phyloP scores from a whole-genome alignment of 2,329 filamentous ascomycete genomes.

The Pseudopyricularia javanii region DNA sequence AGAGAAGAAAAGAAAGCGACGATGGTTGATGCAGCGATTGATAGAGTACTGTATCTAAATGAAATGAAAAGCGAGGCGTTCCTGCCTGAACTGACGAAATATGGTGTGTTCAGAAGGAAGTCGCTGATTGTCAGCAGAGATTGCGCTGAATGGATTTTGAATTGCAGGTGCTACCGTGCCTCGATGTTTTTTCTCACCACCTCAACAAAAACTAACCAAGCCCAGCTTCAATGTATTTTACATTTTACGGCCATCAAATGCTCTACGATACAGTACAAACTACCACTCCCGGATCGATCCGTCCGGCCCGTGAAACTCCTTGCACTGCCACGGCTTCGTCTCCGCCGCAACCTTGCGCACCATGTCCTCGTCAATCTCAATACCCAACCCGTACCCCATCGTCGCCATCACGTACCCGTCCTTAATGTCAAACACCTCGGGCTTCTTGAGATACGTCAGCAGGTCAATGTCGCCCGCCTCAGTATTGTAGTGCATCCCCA shows the following conservation, averaged over 20 bases:
- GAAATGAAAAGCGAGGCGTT: too few relatives aligned
- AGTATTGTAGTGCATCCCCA: conserved; percentile 60
- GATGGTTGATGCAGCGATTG: neutral
- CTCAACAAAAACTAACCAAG: too few relatives aligned
- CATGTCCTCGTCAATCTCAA: conserved; percentile 51
- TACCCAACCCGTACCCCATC: conserved; percentile 42
- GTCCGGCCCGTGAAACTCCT: conserved; percentile 46
- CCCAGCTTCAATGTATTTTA: too few relatives aligned
- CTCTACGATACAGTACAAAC: too few relatives aligned
- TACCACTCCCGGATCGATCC: conserved; percentile 49
- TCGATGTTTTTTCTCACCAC: too few relatives aligned
- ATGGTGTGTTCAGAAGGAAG: too few relatives aligned
- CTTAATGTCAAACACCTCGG: conserved; percentile 44
- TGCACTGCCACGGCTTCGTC: conserved; percentile 39
- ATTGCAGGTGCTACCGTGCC: too few relatives aligned
- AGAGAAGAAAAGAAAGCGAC: neutral
- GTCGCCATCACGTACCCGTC: conserved; percentile 42
- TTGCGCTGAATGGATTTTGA: too few relatives aligned
- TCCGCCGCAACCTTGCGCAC: conserved; percentile 38
- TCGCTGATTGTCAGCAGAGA: too few relatives aligned
- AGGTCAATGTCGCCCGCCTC: conserved; percentile 35
- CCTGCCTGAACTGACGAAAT: too few relatives aligned
- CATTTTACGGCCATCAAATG: too few relatives aligned
- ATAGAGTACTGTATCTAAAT: too few relatives aligned
- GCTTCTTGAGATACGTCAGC: conserved; percentile 46